Evolutionary conservation across 176 grass and related monocot genomes (phyloP).

Genomic region (Tillandsia leiboldiana): DNA sequence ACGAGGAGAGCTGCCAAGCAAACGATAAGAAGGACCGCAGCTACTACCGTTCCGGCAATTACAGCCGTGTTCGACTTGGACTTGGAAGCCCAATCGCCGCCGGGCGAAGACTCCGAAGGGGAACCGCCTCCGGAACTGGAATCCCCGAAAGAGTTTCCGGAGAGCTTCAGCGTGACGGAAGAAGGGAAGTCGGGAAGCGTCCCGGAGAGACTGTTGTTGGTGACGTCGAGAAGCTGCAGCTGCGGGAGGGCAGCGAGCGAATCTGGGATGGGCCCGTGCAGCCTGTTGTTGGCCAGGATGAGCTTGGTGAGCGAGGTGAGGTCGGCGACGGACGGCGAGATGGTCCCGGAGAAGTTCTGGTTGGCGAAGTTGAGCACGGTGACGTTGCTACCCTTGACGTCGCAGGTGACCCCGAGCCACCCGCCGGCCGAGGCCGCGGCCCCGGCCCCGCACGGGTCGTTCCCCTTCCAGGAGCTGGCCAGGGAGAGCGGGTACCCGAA

Average conservation of each 20-base stretch:
- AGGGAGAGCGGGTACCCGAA: constrained; percentile 66
- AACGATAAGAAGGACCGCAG: constrained; percentile 37
- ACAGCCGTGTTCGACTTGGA: constrained; percentile 23
- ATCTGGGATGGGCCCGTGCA: constrained; percentile 53
- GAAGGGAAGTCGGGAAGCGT: constrained; percentile 48
- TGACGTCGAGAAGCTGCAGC: constrained; percentile 50
- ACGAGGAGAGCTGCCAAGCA: constrained; percentile 31
- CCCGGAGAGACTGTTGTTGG: constrained; percentile 68
- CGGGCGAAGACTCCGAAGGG: constrained; percentile 15
- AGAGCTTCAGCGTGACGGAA: constrained; percentile 36
- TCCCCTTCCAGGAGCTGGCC: constrained; percentile 43
- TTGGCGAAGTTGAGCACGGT: constrained; percentile 35
- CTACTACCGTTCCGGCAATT: constrained; percentile 50
- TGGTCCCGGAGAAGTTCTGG: constrained; percentile 51
- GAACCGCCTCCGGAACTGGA: constrained; percentile 22
- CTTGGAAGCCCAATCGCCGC: constrained; percentile 1
- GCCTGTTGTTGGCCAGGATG: constrained; percentile 47
- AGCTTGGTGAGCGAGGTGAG: constrained; percentile 50
- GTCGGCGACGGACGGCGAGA: constrained; percentile 60
- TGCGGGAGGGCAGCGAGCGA: constrained; percentile 34
- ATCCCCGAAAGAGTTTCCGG: constrained; percentile 54
- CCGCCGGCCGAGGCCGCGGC: no score
- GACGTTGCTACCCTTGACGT: constrained; percentile 20
- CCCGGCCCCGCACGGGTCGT: constrained; percentile 29
- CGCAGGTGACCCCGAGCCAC: constrained; percentile 58